Conservation (phyloP, 352 stramenopile species). For the Globisporangium cederbergense region DNA sequence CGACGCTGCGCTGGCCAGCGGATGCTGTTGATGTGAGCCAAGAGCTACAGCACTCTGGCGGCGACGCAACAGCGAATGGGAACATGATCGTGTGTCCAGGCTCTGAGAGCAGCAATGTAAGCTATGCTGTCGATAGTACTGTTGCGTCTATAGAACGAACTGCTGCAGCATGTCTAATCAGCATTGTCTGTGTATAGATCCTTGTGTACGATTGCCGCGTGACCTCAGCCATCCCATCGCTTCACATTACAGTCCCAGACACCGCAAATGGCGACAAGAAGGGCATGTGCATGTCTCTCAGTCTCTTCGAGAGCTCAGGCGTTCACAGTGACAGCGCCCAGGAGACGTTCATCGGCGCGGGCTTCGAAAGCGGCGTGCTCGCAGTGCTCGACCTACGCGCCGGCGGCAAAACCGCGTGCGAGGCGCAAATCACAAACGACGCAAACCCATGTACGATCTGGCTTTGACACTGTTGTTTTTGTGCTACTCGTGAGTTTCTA, state of each 20-base stretch:
- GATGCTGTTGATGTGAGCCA: neutral
- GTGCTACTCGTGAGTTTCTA: neutral
- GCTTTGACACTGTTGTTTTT: neutral
- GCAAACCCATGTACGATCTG: conserved; percentile 48
- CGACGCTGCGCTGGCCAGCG: conserved; percentile 37
- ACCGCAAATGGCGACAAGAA: conserved; percentile 21
- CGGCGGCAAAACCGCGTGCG: conserved; percentile 40
- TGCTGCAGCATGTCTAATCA: no score
- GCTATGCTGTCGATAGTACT: neutral
- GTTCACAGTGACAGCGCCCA: conserved; percentile 3
- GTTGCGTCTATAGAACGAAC: neutral
- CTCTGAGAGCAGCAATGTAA: conserved; percentile 28
- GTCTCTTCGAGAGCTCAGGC: conserved; percentile 25
- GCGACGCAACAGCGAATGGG: conserved; percentile 6
- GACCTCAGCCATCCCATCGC: conserved; percentile 20
- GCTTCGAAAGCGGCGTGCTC: conserved; percentile 73
- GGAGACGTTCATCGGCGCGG: conserved; percentile 45
- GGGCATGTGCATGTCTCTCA: conserved; percentile 36
- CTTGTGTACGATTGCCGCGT: conserved; percentile 44
- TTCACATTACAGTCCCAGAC: conserved; percentile 32
- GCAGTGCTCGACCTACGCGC: conserved; percentile 60
- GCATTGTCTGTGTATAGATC: conserved; percentile 22
- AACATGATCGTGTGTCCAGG: conserved; percentile 42
- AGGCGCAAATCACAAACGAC: conserved; percentile 41
- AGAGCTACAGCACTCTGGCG: neutral